Conservation (phyloP, 2,329 filamentous ascomycete genomes). For the Cladosporium sp. region DNA sequence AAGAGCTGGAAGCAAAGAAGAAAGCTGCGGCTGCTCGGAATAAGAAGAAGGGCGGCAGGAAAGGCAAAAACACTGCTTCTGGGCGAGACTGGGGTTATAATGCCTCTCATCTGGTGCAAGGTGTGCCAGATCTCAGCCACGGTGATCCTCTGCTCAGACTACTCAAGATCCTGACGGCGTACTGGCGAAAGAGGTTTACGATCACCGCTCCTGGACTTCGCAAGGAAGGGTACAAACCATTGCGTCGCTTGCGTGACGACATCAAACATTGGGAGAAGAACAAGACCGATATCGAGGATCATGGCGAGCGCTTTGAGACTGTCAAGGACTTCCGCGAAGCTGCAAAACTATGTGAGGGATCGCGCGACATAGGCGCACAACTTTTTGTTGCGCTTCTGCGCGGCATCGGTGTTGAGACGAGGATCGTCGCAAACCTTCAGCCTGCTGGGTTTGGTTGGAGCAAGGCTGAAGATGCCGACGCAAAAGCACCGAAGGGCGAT, state of each 20-base stretch:
- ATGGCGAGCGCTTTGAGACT: slow-evolving; percentile 74
- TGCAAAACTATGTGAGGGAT: slow-evolving; percentile 73
- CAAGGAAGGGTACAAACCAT: slow-evolving; percentile 85
- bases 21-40: slow-evolving; percentile 34
- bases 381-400: slow-evolving; percentile 84
- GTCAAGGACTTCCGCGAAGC: slow-evolving; percentile 67
- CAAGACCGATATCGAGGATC: slow-evolving; percentile 60
- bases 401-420: slow-evolving; percentile 76
- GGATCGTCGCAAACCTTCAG: slow-evolving; percentile 82
- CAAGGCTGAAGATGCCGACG: slow-evolving; percentile 75
- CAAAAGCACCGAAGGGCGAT: slow-evolving; percentile 42
- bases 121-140: slow-evolving; percentile 72
- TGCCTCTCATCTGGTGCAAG: slow-evolving; percentile 68
- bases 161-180: slow-evolving; percentile 73
- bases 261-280: slow-evolving; percentile 68
- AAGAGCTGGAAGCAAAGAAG: slow-evolving; percentile 45
- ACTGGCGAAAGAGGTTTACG: slow-evolving; percentile 84
- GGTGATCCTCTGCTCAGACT: slow-evolving; percentile 80
- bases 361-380: slow-evolving; percentile 83
- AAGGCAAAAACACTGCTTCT: slow-evolving; percentile 44
- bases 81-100: slow-evolving; percentile 70
- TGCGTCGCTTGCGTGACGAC: slow-evolving; percentile 72
- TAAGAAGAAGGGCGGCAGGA: slow-evolving; percentile 41
- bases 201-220: slow-evolving; percentile 76
- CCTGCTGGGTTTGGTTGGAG: slow-evolving; percentile 88